phyloP scores from a whole-genome alignment of 163 green algal genomes.

The Coccomyxa subellipsoidea region DNA sequence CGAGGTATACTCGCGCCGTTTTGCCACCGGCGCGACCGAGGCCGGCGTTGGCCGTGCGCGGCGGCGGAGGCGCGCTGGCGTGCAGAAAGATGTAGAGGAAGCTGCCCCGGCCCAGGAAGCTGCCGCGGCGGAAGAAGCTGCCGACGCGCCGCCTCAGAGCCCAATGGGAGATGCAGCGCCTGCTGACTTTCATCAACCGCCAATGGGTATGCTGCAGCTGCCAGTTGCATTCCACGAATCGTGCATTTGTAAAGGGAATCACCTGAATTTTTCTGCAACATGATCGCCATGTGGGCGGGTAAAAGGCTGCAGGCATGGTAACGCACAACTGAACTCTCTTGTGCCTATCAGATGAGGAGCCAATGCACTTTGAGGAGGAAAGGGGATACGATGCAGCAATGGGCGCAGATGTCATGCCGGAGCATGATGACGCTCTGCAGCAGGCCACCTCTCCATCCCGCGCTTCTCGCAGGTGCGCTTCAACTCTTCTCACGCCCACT shows the following conservation, averaged over 20 bases:
- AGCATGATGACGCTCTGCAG: not conserved
- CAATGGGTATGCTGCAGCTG: not conserved
- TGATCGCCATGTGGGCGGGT: too few relatives aligned
- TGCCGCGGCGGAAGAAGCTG: not conserved
- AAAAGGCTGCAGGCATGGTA: too few relatives aligned
- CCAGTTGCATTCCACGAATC: not conserved
- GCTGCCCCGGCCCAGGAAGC: not conserved
- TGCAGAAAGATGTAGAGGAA: not conserved
- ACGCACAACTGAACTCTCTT: too few relatives aligned
- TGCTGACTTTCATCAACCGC: not conserved
- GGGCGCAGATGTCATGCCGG: not conserved
- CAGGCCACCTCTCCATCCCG: not conserved
- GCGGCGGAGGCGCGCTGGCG: not conserved
- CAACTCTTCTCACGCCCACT: not conserved
- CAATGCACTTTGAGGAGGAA: not conserved
- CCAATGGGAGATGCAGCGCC: not conserved
- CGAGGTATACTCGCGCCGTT: slow-evolving; percentile 24
- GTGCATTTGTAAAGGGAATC: not conserved
- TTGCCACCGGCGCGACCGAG: slow-evolving; percentile 3
- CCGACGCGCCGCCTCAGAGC: not conserved
- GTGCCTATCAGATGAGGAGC: not conserved
- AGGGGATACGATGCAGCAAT: not conserved
- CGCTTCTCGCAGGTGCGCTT: not conserved
- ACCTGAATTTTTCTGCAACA: too few relatives aligned
- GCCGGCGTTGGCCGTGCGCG: not conserved